Conservation (phyloP, 306 rosid genomes). For the Prunus padus region DNA sequence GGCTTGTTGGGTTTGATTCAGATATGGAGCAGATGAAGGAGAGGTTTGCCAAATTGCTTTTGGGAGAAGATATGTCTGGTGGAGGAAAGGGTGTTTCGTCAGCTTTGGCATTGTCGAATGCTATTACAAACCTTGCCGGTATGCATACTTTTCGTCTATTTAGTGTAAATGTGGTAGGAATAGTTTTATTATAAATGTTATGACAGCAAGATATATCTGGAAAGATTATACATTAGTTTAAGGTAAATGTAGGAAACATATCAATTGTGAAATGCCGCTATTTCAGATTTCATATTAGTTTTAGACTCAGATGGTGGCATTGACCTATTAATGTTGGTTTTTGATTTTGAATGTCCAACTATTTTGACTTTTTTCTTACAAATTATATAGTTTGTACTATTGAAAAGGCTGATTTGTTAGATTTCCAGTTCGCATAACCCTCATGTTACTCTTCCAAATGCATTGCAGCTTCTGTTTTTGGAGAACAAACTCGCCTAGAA, state of each 20-base stretch:
- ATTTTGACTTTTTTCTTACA: no score
- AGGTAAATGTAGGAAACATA: no score
- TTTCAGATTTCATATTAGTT: no score
- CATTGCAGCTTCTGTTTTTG: conserved; percentile 88
- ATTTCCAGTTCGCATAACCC: not conserved
- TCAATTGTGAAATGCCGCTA: no score
- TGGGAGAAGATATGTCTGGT: conserved; percentile 99
- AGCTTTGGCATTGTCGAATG: conserved; percentile 96
- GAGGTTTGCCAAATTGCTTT: conserved; percentile 81
- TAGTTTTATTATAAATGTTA: not conserved
- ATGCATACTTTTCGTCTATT: not conserved
- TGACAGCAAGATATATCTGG: no score
- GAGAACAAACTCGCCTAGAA: conserved; percentile 81
- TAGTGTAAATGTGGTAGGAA: not conserved
- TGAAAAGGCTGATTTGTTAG: not conserved
- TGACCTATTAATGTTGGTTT: not conserved
- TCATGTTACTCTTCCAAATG: conserved; percentile 7
- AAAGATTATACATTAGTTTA: no score
- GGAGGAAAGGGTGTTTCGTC: conserved; percentile 99
- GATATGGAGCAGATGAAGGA: conserved; percentile 94
- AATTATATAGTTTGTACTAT: not conserved
- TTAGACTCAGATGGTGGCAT: not conserved
- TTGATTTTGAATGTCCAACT: not conserved
- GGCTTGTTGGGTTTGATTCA: conserved; percentile 42
- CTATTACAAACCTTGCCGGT: conserved; percentile 97